Evolutionary conservation across 768 basidiomycete genomes (phyloP), one percentile per base, ranked within the genome.

Genomic region (Paxillus rubicundulus): DNA sequence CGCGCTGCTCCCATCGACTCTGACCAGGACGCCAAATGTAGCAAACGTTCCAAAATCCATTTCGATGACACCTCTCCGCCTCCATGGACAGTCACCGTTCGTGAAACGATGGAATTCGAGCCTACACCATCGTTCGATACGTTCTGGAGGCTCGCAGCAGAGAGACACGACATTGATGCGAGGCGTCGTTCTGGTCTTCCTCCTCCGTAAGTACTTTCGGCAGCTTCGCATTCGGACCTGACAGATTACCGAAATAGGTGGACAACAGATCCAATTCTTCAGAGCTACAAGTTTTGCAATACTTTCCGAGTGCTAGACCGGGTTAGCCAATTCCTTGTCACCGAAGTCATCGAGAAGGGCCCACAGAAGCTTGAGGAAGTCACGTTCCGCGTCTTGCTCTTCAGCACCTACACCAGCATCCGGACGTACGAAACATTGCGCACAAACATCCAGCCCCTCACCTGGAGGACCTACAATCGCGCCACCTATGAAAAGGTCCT

Each of bases 281-380:
- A 64, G 2, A 61, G 71, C 12, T 77, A 82, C 58, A 76, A 74
- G 28, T 90, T 89, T 63, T 89, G 87, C 70, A 89, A 89, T 60
- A 80, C 85, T 0, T 92, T 78, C 62, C 86, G 89, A 33, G 81
- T 89, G 8, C 75, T 84, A 40, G 89, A 92, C 71, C 82, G 81
- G 33, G 77, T 77, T 16, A 81, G 79, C 28, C 89, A 92, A 59
- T 92, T 77, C 56, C 72, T 91, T 51, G 75, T 92, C 30, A 61
- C 66, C 6, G 77, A 88, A 50, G 87, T 92, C 54, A 82, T 91
- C 55, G 77, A 84, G 58, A 80, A 81, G 60, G 88, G 88, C 36
- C 72, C 81, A 2, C 83, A 84, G 58, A 68, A 74, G 28, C 76
- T 78, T 18, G 68, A 70, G 13, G 89, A 92, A 65, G 65, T 88